Evolutionary conservation across 331 rosid species (phyloP).

Genomic region (Malus hybrid): DNA sequence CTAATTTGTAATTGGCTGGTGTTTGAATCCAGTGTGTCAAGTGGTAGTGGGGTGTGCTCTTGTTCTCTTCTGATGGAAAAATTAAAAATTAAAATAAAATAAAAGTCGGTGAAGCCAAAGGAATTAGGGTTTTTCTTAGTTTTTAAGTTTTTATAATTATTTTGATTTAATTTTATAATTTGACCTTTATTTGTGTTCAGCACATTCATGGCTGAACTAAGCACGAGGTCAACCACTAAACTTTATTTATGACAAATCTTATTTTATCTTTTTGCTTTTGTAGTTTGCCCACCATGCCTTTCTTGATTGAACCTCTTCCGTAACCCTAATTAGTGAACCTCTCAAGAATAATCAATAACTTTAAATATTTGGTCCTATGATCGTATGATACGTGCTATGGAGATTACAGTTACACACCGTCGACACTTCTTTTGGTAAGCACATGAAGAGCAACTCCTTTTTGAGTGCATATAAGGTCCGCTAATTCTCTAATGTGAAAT

Average conservation of each 20-base stretch:
- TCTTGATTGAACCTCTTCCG: background rate
- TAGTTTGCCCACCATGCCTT: background rate
- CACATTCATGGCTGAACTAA: conserved; percentile 47
- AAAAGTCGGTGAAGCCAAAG: conserved; percentile 33
- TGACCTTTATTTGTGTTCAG: conserved; percentile 24
- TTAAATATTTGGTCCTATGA: no score
- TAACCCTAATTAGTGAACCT: no score
- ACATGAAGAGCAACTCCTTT: no score
- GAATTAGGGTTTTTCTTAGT: conserved; percentile 3
- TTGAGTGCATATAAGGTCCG: no score
- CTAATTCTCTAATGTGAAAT: no score
- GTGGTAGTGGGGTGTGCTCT: conserved; percentile 29
- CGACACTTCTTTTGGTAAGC: no score
- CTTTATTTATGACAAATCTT: background rate
- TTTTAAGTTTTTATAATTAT: background rate
- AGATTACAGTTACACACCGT: no score
- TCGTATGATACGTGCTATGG: no score
- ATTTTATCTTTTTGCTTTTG: background rate
- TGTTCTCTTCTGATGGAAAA: conserved; percentile 11
- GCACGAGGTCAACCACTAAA: conserved; percentile 73
- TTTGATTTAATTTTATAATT: background rate
- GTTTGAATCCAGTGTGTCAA: background rate
- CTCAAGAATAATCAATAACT: no score
- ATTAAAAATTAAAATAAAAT: background rate
- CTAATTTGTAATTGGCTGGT: conserved; percentile 7